A percentile compares a stretch with the other conserved stretches of the same genome.
phyloP scores from a whole-genome alignment of 2,329 filamentous ascomycete species.

The Zymoseptoria passerinii region DNA sequence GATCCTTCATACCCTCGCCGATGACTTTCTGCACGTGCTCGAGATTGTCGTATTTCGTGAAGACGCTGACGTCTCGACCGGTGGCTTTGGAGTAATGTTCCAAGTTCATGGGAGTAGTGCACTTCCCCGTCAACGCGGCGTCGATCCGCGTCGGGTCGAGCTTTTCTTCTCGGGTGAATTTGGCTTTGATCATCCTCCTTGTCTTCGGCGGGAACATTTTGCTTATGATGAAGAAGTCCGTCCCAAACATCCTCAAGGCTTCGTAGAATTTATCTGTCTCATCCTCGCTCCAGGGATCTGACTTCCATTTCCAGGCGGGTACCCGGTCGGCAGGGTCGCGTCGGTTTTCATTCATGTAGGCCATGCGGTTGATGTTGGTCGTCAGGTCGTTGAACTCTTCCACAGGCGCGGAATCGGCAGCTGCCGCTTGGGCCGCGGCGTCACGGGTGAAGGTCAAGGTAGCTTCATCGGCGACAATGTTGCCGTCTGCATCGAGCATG shows the following conservation, averaged over 20 bases:
- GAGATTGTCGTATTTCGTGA: slow-evolving; percentile 30
- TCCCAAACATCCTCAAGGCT: slow-evolving; percentile 67
- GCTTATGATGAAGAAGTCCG: slow-evolving; percentile 72
- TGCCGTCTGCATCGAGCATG: slow-evolving; percentile 57
- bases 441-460: slow-evolving; percentile 62
- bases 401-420: slow-evolving; percentile 27
- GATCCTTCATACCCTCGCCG: slow-evolving; percentile 22
- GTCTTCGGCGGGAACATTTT: slow-evolving; percentile 66
- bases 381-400: slow-evolving; percentile 75
- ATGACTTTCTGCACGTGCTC: slow-evolving; percentile 30
- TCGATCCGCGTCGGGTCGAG: slow-evolving; percentile 56
- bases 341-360: slow-evolving; percentile 56
- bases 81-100: slow-evolving; percentile 33
- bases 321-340: slow-evolving; percentile 41
- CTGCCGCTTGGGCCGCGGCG: slow-evolving; percentile 48
- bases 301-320: slow-evolving; percentile 37
- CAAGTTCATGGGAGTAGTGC: slow-evolving; percentile 34
- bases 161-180: slow-evolving; percentile 73
- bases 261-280: slow-evolving; percentile 70
- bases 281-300: slow-evolving; percentile 61
- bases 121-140: slow-evolving; percentile 46
- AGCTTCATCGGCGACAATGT: slow-evolving; percentile 62
- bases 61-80: slow-evolving; percentile 30
- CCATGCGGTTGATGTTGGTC: slow-evolving; percentile 58
- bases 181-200: slow-evolving; percentile 68